These are phyloP conservation scores for Cladosporium sphaerospermum DNA, from an alignment of 2,329 filamentous ascomycete species.

Conservation along the genomic window DNA sequence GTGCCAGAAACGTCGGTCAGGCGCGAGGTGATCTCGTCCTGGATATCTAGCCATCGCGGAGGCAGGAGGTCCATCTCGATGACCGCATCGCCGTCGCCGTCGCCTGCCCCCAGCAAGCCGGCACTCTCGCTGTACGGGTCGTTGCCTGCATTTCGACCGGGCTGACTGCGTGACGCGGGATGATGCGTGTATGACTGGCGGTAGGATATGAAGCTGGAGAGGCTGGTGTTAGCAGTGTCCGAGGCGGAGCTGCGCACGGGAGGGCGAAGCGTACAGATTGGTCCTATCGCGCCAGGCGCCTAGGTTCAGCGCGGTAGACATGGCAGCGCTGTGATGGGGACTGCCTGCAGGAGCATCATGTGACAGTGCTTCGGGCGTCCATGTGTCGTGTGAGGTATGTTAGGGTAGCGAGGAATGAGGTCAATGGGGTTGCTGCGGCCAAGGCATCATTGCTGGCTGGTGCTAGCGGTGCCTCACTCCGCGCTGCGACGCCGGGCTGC, in stretches of 20 bases:
- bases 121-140: constrained; percentile 54
- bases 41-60: constrained; percentile 90
- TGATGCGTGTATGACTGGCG: constrained; percentile 97
- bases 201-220: constrained; percentile 86
- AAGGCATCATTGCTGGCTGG: background rate
- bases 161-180: constrained; percentile 61
- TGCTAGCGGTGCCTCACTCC: background rate
- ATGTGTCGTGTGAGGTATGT: too few species aligned
- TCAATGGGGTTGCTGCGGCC: too few species aligned
- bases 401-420: too few species aligned
- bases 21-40: constrained; percentile 83
- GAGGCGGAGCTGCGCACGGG: constrained; percentile 3
- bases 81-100: constrained; percentile 82
- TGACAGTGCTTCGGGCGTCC: background rate
- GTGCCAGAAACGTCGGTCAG: constrained; percentile 75
- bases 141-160: constrained; percentile 36
- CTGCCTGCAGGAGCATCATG: constrained; percentile 11
- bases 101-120: constrained; percentile 72
- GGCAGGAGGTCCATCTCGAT: constrained; percentile 98
- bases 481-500: too few species aligned
- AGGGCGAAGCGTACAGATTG: constrained; percentile 66
- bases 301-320: constrained; percentile 19
- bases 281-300: constrained; percentile 92
- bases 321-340: constrained; percentile 5
- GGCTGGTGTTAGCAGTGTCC: constrained; percentile 10